Conservation (phyloP, 306 rosid genomes). For the Rubus parviflorus region DNA sequence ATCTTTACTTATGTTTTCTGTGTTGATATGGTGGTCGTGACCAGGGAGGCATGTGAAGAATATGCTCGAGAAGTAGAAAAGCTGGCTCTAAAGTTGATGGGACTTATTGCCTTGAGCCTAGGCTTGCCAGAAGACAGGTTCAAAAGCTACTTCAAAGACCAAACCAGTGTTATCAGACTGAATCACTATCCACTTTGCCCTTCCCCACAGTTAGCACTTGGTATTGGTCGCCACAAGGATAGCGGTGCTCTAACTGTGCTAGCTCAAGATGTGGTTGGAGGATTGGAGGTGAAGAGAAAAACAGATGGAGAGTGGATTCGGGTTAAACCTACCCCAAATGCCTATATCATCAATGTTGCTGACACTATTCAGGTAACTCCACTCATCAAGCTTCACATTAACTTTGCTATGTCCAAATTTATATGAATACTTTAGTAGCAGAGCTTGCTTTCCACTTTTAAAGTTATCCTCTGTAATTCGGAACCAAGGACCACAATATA, state of each 20-base stretch:
- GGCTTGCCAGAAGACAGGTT: constrained; percentile 46
- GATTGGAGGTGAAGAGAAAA: constrained; percentile 52
- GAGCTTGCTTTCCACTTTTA: background rate
- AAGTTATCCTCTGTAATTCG: background rate
- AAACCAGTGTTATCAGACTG: constrained; percentile 41
- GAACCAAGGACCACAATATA: background rate
- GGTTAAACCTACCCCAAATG: constrained; percentile 51
- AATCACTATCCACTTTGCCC: constrained; percentile 61
- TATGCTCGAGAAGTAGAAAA: constrained; percentile 41
- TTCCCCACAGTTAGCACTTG: constrained; percentile 49
- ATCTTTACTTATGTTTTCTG: background rate
- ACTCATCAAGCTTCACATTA: too few species aligned
- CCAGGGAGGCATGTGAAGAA: constrained; percentile 38
- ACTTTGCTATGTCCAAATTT: too few species aligned
- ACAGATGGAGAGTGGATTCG: constrained; percentile 55
- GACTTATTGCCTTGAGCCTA: constrained; percentile 49
- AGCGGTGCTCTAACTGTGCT: constrained; percentile 48
- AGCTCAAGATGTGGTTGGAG: constrained; percentile 56
- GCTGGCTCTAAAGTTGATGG: constrained; percentile 45
- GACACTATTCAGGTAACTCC: constrained; percentile 54
- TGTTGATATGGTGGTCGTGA: background rate
- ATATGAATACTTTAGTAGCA: background rate
- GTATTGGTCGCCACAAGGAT: constrained; percentile 61
- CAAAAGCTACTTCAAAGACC: constrained; percentile 45
- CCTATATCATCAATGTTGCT: constrained; percentile 53